Evolutionary conservation across 1,284 basidiomycete genomes (phyloP), one percentile per base, ranked within the genome.

Genomic region (Tilletiopsis washingtonensis): DNA sequence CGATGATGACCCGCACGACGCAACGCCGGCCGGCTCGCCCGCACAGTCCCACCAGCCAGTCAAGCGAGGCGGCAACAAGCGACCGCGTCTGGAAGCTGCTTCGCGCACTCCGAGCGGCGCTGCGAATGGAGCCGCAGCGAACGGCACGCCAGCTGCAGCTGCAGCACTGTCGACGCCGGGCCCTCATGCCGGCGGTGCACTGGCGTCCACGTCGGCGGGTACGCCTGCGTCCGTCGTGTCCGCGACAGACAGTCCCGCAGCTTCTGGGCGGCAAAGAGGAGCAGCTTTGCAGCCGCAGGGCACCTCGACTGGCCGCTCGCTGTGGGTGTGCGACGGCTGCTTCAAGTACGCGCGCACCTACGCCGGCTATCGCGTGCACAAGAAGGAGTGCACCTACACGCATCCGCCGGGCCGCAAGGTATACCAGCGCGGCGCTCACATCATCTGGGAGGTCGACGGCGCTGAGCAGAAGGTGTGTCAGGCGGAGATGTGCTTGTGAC

Each of bases 401-500:
- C 81, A 84, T 68, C 94, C 94, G 1, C 93, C 93, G 0, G 93
- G 93, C 2, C 76, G 79, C 40, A 87, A 86, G 69, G 89, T 96
- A 7, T 98, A 97, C 71, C 84, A 91, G 64, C 80, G 86, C 26
- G 91, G 88, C 0, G 86, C 85, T 7, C 88, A 88, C 73, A 84
- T 81, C 6, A 93, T 98, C 43, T 96, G 89, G 87, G 90, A 97
- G 75, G 84, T 98, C 1, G 91, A 98, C 70, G 93, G 91, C 3
- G 83, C 84, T 1, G 78, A 80, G 51, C 81, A 86, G 51, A 91
- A 91, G 76, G 89, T 86, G 53, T 43, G 78, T 60, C 2, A 11
- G 17, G 6, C 32, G 5, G 20, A 19, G 17, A 34, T 14, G 12
- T 32, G 19, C 41, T 27, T 11, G 36, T 14, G 43, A 5, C 11